phyloP scores from a whole-genome alignment of 768 basidiomycete genomes.

The Tremella yokohamensis region DNA sequence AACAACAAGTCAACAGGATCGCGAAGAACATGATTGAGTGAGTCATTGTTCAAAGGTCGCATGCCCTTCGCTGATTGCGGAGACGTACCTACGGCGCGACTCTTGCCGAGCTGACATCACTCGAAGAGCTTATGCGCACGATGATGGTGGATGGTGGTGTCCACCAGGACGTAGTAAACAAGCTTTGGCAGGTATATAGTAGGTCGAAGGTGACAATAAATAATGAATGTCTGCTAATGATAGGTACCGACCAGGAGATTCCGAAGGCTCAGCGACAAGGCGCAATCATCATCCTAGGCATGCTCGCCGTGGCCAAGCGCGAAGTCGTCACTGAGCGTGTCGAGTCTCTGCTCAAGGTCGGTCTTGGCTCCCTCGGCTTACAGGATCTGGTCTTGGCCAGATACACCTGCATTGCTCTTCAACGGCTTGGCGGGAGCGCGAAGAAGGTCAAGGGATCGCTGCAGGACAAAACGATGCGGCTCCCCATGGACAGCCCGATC shows the following conservation, averaged over 20 bases:
- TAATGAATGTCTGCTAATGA: background rate
- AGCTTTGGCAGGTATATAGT: constrained; percentile 97
- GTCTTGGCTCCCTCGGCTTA: constrained; percentile 78
- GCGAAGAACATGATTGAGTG: constrained; percentile 97
- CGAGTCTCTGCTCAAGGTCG: constrained; percentile 78
- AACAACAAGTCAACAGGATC: constrained; percentile 84
- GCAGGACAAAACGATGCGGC: constrained; percentile 74
- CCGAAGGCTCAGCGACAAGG: constrained; percentile 85
- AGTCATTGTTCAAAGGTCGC: constrained; percentile 23
- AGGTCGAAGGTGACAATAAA: constrained; percentile 4
- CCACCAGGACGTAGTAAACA: constrained; percentile 76
- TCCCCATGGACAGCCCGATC: constrained; percentile 80
- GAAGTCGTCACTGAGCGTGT: constrained; percentile 76
- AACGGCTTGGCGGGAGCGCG: constrained; percentile 84
- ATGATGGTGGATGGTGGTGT: constrained; percentile 89
- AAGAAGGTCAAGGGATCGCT: constrained; percentile 98
- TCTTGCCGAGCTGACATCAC: constrained; percentile 86
- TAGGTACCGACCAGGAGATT: constrained; percentile 70
- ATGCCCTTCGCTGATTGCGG: constrained; percentile 11
- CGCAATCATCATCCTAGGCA: constrained; percentile 92
- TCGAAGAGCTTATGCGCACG: constrained; percentile 93
- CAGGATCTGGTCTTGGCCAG: constrained; percentile 81
- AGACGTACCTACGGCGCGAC: constrained; percentile 90
- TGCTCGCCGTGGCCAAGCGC: constrained; percentile 82
- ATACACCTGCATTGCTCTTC: constrained; percentile 89